Conservation (phyloP, 2,329 filamentous ascomycete species). For the Alternaria rosae region DNA sequence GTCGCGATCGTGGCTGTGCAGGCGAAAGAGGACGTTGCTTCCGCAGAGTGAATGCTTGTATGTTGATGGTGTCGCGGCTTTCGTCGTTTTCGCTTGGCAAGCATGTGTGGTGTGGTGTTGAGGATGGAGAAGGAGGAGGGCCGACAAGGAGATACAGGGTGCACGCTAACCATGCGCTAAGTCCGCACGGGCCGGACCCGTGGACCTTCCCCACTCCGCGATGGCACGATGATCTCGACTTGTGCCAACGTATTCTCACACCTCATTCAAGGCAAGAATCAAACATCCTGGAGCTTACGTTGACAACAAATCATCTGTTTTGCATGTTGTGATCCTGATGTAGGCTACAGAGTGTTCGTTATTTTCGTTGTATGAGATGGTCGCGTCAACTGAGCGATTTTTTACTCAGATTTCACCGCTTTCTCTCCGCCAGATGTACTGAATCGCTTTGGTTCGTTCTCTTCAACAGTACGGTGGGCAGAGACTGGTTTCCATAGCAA, state of each 20-base stretch:
- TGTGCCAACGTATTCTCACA: not conserved
- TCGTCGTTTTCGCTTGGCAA: not conserved
- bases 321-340: no score
- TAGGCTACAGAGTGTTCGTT: no score
- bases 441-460: no score
- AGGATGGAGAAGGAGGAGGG: not conserved
- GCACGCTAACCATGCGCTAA: constrained; percentile 5
- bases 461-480: no score
- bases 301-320: no score
- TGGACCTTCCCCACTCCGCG: not conserved
- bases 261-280: no score
- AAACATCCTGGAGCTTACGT: no score
- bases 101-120: not conserved
- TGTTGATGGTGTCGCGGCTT: not conserved
- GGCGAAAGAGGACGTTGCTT: not conserved
- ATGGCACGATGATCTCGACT: not conserved
- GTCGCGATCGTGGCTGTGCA: constrained; percentile 19
- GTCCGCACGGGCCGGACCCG: constrained; percentile 7
- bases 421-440: no score
- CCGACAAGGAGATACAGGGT: constrained; percentile 1
- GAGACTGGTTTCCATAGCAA: no score
- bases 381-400: no score
- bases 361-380: no score
- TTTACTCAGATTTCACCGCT: no score
- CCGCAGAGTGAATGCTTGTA: not conserved